Conservation (phyloP, 768 basidiomycete genomes). For the Termitomyces titanicus region DNA sequence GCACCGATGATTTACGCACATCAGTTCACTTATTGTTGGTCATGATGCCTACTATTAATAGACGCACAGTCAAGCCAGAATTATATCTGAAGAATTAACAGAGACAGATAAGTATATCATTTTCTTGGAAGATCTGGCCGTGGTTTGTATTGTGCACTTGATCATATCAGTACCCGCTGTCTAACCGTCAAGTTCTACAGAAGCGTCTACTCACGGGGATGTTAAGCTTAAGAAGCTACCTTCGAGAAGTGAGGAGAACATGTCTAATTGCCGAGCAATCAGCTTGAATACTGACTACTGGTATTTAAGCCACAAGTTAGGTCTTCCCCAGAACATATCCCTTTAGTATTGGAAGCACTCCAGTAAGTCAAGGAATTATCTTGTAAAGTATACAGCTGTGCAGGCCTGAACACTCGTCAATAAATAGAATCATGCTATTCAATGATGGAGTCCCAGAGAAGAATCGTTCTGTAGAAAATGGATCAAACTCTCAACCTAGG, state of each 20-base stretch:
- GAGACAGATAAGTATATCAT: not conserved
- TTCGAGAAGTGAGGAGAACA: not conserved
- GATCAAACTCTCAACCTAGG: not conserved
- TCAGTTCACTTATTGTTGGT: not conserved
- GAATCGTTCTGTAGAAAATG: not conserved
- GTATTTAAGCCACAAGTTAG: not conserved
- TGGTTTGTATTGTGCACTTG: not conserved
- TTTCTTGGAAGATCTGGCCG: rapidly evolving
- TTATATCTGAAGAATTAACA: not conserved
- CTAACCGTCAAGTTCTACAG: not conserved
- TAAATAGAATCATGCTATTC: not conserved
- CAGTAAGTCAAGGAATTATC: not conserved
- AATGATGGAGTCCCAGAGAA: not conserved
- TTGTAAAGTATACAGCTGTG: not conserved
- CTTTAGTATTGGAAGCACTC: not conserved
- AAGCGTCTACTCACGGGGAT: not conserved
- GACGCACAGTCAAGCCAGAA: not conserved
- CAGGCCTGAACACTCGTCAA: not conserved
- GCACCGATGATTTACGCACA: not conserved
- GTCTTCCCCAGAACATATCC: not conserved
- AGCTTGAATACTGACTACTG: too few relatives aligned
- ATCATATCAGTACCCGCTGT: not conserved
- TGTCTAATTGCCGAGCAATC: too few relatives aligned
- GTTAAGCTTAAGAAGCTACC: not conserved
- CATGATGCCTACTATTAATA: not conserved